phyloP scores from a whole-genome alignment of 208 protist genomes.

The Borovskyia barvae region DNA sequence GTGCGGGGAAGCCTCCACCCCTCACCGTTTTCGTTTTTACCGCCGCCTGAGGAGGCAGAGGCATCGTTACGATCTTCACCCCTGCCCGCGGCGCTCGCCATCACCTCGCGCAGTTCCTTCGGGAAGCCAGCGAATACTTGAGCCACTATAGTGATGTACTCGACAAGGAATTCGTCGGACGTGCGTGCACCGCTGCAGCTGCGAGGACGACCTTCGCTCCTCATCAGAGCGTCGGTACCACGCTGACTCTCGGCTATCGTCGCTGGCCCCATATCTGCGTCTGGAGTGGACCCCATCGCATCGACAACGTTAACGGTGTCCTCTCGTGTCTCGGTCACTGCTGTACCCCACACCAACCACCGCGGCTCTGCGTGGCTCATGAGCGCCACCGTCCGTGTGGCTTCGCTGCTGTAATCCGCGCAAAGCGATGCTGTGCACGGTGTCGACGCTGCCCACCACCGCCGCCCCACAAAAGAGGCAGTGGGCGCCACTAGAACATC shows the following conservation, averaged over 20 bases:
- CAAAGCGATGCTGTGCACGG: conserved; percentile 1
- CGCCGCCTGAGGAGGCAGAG: conserved; percentile 10
- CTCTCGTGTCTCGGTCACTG: neutral
- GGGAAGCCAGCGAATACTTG: conserved; percentile 72
- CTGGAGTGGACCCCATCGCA: too few relatives aligned
- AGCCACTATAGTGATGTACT: conserved; percentile 59
- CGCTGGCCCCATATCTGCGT: too few relatives aligned
- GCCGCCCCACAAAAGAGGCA: conserved; percentile 14
- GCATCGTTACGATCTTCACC: neutral
- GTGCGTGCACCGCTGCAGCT: conserved; percentile 9
- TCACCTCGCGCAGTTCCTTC: conserved; percentile 44
- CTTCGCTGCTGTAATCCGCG: conserved; percentile 12
- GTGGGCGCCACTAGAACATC: conserved; percentile 5
- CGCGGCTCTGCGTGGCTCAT: conserved; percentile 18
- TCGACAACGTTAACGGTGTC: too few relatives aligned
- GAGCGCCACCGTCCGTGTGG: conserved; percentile 7
- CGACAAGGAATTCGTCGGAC: conserved; percentile 63
- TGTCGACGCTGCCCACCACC: conserved; percentile 10
- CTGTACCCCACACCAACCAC: conserved; percentile 18
- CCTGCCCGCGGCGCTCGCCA: conserved; percentile 4
- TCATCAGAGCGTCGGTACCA: too few relatives aligned
- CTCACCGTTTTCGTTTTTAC: conserved; percentile 1
- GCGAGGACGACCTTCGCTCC: neutral
- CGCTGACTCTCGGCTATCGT: too few relatives aligned
- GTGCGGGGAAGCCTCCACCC: conserved; percentile 34